Evolutionary conservation across 108 stramenopile species (phyloP), one percentile per base, ranked within the genome.

Genomic region (Cyclotella choctawhatcheeana): DNA sequence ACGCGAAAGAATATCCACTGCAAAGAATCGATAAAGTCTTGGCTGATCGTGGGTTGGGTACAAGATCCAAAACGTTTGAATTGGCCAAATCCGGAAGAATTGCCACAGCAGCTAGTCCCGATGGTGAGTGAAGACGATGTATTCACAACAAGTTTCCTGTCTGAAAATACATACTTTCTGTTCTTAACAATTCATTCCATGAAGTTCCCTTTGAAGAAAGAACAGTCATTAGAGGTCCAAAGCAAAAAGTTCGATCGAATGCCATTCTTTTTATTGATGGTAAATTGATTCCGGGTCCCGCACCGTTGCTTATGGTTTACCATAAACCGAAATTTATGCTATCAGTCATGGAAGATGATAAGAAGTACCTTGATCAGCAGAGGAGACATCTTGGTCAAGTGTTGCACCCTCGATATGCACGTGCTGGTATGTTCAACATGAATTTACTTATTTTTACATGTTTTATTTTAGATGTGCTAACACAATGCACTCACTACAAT

Each of bases 271-370:
- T 79, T 55, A 51, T 94, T 20, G 89, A 94, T 77, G 76, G 83
- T 20, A 89, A 83, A 32, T 67, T 86, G 52, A 63, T 94, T 0
- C 85, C 86, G 3, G 72, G 71, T 26, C 82, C 82, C 14, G 74
- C 87, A 16, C 93, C 93, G 5, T 64, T 90, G 12, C 22, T 92
- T 16, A 63, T 85, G 3, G 84, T 87, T 1, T 92, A 89, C 66
- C 85, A 92, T 73, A 94, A 94, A 81, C 93, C 93, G 0, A 94
- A 94, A 67, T 90, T 79, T 84, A 82, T 94, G 27, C 47, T 94
- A 48, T 86, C 85, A 8, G 91, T 83, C 14, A 92, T 92, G 88
- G 76, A 82, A 29, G 85, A 89, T 66, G 82, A 82, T 43, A 73
- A 65, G 18, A 78, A 74, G 63, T 81, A 74, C 43, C 30, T 34